Percentiles rank a stretch among this genome's conserved stretches.
These are phyloP conservation scores for Xylaria sp. DNA, from an alignment of 2,329 filamentous ascomycete species.

Conservation along the genomic window DNA sequence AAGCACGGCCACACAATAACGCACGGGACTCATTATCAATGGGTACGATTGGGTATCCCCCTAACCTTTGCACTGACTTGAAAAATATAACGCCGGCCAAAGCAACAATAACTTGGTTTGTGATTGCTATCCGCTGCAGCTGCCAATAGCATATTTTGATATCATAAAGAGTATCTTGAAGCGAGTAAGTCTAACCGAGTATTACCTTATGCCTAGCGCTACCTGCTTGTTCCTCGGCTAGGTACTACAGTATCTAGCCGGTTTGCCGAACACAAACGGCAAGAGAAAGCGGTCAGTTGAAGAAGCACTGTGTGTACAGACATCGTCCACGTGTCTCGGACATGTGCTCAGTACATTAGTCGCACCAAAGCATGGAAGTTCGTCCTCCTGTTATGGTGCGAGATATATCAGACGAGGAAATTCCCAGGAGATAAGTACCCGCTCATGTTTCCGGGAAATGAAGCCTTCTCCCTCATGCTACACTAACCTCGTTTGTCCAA, in stretches of 20 bases:
- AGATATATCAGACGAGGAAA: too few species aligned
- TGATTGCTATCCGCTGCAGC: neutral
- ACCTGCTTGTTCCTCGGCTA: neutral
- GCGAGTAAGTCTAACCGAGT: slow-evolving; percentile 2
- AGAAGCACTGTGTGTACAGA: neutral
- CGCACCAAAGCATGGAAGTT: neutral
- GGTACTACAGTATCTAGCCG: neutral
- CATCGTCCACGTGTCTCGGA: slow-evolving; percentile 1
- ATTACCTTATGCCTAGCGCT: neutral
- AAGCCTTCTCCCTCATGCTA: neutral
- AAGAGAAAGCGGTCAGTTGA: neutral
- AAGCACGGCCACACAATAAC: slow-evolving; percentile 17
- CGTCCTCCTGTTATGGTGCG: neutral
- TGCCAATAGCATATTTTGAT: neutral
- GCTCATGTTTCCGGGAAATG: neutral
- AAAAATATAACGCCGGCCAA: neutral
- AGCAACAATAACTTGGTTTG: neutral
- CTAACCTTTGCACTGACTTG: neutral
- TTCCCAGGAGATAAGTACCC: neutral
- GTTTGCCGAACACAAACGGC: neutral
- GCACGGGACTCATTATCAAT: neutral
- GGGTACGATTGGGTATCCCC: slow-evolving; percentile 4
- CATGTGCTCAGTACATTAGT: slow-evolving; percentile 1
- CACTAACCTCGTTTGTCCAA: slow-evolving; percentile 5
- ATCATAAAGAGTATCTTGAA: neutral